A percentile compares a stretch with the other conserved stretches of the same genome.
Evolutionary conservation across 1,284 basidiomycete species (phyloP).

Genomic region (Trametes versicolor): DNA sequence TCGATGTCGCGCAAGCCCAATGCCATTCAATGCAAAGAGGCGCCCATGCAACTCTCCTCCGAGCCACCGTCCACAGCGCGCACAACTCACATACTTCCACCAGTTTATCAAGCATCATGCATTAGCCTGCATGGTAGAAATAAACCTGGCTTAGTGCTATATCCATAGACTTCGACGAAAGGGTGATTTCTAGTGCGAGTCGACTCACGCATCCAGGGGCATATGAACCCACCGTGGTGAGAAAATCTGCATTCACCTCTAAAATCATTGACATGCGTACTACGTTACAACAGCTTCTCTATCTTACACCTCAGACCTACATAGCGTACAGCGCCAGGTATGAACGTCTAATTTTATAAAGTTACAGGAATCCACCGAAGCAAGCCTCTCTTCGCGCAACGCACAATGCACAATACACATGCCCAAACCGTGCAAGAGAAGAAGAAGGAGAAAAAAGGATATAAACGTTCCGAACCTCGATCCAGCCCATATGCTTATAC

Average conservation of each 20-base stretch:
- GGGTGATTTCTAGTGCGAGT: too few species aligned
- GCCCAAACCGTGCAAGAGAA: background rate
- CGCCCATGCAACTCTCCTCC: background rate
- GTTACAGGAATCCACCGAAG: conserved; percentile 14
- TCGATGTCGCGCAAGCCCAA: conserved; percentile 14
- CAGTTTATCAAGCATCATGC: too few species aligned
- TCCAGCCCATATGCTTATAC: too few species aligned
- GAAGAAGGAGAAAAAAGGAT: background rate
- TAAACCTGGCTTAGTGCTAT: too few species aligned
- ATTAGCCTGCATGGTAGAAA: too few species aligned
- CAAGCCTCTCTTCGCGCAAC: background rate
- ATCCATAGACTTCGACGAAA: too few species aligned
- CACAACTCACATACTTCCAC: too few species aligned
- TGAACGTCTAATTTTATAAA: conserved; percentile 9
- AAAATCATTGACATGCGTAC: too few species aligned
- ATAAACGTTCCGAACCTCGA: background rate
- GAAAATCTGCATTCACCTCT: too few species aligned
- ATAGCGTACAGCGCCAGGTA: conserved; percentile 13
- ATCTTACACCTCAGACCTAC: background rate
- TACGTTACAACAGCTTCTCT: background rate
- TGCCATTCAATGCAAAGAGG: background rate
- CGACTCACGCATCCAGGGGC: too few species aligned
- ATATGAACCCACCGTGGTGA: too few species aligned
- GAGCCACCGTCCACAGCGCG: too few species aligned
- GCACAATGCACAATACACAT: background rate